Evolutionary conservation across 2,329 filamentous ascomycete genomes (phyloP).

Genomic region (Myrmaecium sp.): DNA sequence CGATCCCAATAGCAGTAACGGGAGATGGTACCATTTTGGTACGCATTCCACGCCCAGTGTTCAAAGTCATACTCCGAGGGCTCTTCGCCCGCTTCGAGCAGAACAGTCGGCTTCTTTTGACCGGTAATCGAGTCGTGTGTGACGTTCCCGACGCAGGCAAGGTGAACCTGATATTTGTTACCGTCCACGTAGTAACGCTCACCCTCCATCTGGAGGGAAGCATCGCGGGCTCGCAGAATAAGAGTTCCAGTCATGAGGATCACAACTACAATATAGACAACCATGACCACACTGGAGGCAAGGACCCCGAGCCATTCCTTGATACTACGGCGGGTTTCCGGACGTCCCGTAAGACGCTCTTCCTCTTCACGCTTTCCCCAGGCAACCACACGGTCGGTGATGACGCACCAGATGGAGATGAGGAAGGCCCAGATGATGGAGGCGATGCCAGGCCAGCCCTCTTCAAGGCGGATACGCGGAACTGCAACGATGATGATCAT

Average conservation of each 20-base stretch:
- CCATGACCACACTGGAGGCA: constrained; percentile 53
- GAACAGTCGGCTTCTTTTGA: constrained; percentile 52
- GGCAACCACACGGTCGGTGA: constrained; percentile 65
- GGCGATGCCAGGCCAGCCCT: constrained; percentile 79
- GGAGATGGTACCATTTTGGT: constrained; percentile 64
- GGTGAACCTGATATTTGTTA: constrained; percentile 70
- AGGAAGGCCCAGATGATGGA: constrained; percentile 71
- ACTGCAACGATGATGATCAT: constrained; percentile 67
- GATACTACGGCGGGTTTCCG: constrained; percentile 68
- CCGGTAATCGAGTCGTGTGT: constrained; percentile 38
- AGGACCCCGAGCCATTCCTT: constrained; percentile 74
- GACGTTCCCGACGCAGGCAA: constrained; percentile 64
- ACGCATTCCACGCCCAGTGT: constrained; percentile 58
- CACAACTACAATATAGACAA: constrained; percentile 48
- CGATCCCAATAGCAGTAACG: constrained; percentile 94
- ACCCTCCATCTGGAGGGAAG: constrained; percentile 56
- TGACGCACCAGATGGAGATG: constrained; percentile 62
- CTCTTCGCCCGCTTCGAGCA: constrained; percentile 70
- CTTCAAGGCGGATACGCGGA: constrained; percentile 57
- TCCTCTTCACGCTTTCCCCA: constrained; percentile 93
- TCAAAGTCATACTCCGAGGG: constrained; percentile 67
- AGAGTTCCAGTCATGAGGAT: constrained; percentile 66
- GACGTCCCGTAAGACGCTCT: constrained; percentile 73
- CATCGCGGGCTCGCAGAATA: constrained; percentile 63
- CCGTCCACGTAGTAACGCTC: constrained; percentile 65